Percentiles rank a stretch among this genome's conserved stretches.
Conservation (phyloP, 805 yeast genomes). For the Yamadazyma insecticola region DNA sequence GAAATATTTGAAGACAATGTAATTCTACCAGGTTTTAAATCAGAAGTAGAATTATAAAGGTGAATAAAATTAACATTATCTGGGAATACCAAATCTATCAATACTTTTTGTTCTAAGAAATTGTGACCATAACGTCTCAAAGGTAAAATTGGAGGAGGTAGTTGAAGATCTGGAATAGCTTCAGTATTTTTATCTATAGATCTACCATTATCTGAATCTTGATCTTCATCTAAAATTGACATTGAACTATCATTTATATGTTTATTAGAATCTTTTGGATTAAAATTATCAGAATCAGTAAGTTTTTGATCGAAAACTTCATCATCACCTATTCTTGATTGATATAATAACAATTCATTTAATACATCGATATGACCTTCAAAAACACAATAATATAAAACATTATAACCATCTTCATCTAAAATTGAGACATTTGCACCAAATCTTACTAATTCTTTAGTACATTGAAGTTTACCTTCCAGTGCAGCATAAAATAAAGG, state of each 20-base stretch:
- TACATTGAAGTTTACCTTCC: conserved; percentile 73
- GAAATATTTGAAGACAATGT: conserved; percentile 72
- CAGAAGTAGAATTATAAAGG: conserved; percentile 39
- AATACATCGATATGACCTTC: conserved; percentile 88
- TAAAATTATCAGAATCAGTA: conserved; percentile 4
- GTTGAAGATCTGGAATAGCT: conserved; percentile 80
- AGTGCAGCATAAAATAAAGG: conserved; percentile 87
- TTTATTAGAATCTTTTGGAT: background rate
- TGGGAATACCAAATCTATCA: conserved; percentile 71
- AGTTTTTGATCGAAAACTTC: conserved; percentile 1
- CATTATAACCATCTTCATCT: conserved; percentile 79
- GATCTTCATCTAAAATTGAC: conserved; percentile 23
- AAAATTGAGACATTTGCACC: conserved; percentile 66
- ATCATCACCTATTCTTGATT: conserved; percentile 9
- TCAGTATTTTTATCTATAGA: conserved; percentile 44
- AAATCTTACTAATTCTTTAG: conserved; percentile 61
- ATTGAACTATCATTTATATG: conserved; percentile 12
- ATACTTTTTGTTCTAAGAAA: conserved; percentile 84
- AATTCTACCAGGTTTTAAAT: conserved; percentile 68
- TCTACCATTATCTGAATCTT: conserved; percentile 38
- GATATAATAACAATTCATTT: conserved; percentile 54
- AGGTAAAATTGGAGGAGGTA: conserved; percentile 97
- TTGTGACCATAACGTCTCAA: conserved; percentile 93
- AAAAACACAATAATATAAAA: conserved; percentile 86
- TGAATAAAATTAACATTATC: conserved; percentile 42